Conservation (phyloP, 257 asterid species). For the Solanum corneliomulleri region DNA sequence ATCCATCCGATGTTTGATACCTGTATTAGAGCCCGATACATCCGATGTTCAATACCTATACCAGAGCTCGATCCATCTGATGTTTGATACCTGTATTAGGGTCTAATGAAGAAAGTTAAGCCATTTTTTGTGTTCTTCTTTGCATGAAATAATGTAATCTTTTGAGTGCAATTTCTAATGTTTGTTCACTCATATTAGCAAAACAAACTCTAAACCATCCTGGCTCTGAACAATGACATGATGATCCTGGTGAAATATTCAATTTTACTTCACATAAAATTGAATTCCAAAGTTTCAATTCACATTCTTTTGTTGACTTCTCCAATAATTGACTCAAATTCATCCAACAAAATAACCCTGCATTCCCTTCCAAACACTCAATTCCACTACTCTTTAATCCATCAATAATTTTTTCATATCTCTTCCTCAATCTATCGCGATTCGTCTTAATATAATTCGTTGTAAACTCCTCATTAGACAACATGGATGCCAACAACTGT, state of each 20-base stretch:
- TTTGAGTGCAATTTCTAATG: slow-evolving; percentile 26
- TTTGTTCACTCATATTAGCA: slow-evolving; percentile 37
- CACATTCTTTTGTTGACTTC: slow-evolving; percentile 18
- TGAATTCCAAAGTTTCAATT: slow-evolving; percentile 24
- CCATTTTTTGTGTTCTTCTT: neutral
- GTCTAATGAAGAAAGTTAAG: neutral
- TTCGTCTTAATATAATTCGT: slow-evolving; percentile 19
- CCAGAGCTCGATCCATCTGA: too few relatives aligned
- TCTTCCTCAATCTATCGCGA: slow-evolving; percentile 17
- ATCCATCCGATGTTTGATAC: accelerated
- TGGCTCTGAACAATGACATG: slow-evolving; percentile 44
- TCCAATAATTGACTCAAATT: slow-evolving; percentile 25
- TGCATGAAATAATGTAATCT: slow-evolving; percentile 36
- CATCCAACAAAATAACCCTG: slow-evolving; percentile 48
- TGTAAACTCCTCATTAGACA: slow-evolving; percentile 14
- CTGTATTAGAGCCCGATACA: accelerated
- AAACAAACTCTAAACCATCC: slow-evolving; percentile 51
- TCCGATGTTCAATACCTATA: too few relatives aligned
- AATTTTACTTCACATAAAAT: slow-evolving; percentile 24
- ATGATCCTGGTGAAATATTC: slow-evolving; percentile 41
- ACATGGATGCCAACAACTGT: slow-evolving; percentile 26
- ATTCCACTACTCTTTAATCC: slow-evolving; percentile 23
- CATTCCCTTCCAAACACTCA: slow-evolving; percentile 31
- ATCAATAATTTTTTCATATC: slow-evolving; percentile 14
- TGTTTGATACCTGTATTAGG: too few relatives aligned